Base-by-base conservation (phyloP, 106 monocot species). In the Platanthera zijinensis region DNA sequence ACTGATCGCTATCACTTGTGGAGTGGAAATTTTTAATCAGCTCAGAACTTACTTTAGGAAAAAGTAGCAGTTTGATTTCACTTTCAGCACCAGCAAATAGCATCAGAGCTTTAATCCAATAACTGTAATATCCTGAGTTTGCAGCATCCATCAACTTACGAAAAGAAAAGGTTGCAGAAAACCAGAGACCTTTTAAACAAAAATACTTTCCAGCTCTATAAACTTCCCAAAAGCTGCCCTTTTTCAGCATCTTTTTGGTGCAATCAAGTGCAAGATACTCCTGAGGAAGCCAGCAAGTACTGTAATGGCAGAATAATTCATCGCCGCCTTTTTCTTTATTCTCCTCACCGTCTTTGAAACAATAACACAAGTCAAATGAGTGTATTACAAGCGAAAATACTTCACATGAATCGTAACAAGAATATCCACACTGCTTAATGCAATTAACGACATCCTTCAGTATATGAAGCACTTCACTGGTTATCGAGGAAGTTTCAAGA, bases 31-130 rank as follows among this genome's bases (percentile, higher is more conserved):
- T 84, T 69, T 76, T 82, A 46, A 94, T 78, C 66, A 99, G 79
- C 39, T 82, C 49, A 49, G 78, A 66, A 18, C 86, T 85, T 30
- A 68, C 73, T 49, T 81, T 84, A 48, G 99, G 94, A 64, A 85
- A 92, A 69, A 92, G 79, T 30, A 94, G 75, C 66, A 94, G 78
- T 77, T 86, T 92, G 6, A 94, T 83, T 85, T 99, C 94, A 87
- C 86, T 94, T 82, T 99, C 99, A 79, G 83, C 82, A 57, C 88
- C 92, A 81, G 85, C 73, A 32, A 89, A 78, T 69, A 99, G 76
- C 76, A 90, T 80, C 71, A 99, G 71, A 78, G 85, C 91, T 84
- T 77, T 90, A 56, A 94, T 75, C 99, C 99, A 99, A 30, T 69
- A 64, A 54, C 69, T 67, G 46, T 51, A 82, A 67, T 71, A 57